Base-by-base conservation (phyloP, 192 early-diverging fungal genomes). In the Coemansia brasiliensis region DNA sequence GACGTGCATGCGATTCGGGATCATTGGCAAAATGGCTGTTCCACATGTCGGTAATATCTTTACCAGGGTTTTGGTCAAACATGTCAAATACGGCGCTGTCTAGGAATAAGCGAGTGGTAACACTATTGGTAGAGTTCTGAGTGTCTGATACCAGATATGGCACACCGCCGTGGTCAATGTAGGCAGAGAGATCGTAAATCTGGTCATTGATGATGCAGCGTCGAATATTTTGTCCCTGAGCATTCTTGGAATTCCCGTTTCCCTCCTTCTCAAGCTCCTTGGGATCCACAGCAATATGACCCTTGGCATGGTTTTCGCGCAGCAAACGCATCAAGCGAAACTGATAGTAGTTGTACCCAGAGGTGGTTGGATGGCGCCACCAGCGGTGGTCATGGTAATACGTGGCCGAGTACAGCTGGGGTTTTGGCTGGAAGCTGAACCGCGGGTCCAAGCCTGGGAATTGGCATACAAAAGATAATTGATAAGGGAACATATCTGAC, bases 321-420 rank as follows among this genome's bases (percentile, higher is more conserved):
- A 90, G 52, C 51, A 84, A 74, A 49, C 79, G 69, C 61, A 78
- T 67, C 70, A 87, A 76, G 44, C 86, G 74, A 55, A 83, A 80
- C 69, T 78, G 85, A 54, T 83, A 87, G 83, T 83, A 97, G 67
- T 85, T 86, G 25, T 84, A 83, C 17, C 72, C 78, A 50, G 81
- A 74, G 26, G 71, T 84, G 41, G 83, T 83, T 24, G 55, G 81
- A 50, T 70, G 80, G 38, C 73, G 85, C 68, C 69, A 84, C 46
- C 79, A 81, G 43, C 89, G 80, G 61, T 90, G 90, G 64, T 92
- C 87, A 59, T 90, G 85, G 67, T 86, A 84, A 61, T 81, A 73
- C 5, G 81, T 72, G 39, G 86, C 80, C 29, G 81, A 52, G 60
- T 90, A 87, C 7, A 83, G 65, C 32, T 80, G 60, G 15, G 74